Evolutionary conservation across 2,329 filamentous ascomycete species (phyloP), one percentile per base, ranked within the genome.

Genomic region (Verticillium alfalfae): DNA sequence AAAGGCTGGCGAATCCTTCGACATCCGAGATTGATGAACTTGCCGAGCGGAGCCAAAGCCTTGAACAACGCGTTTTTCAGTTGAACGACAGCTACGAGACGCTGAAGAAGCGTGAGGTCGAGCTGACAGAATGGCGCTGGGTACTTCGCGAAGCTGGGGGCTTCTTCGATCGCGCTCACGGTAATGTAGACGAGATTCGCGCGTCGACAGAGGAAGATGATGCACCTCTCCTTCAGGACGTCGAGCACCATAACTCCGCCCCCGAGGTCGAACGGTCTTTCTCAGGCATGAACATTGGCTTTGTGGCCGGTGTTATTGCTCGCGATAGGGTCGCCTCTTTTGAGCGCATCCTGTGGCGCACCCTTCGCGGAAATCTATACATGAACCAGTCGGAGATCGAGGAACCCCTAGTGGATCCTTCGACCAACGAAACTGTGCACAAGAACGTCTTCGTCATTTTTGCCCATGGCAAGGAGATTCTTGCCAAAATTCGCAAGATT

Each of bases 391-490:
- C 94, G 49, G 95, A 99, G 82, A 99, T 99, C 65, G 89, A 93
- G 8, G 94, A 99, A 75, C 88, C 92, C 41, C 89, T 99, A 68
- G 84, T 97, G 73, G 92, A 99, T 75, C 94, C 95, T 16, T 85
- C 90, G 72, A 97, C 87, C 79, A 97, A 98, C 74, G 94, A 98
- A 78, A 84, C 91, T 66, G 84, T 96, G 69, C 88, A 90, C 81
- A 99, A 99, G 87, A 99, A 97, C 70, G 95, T 99, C 61, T 99
- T 99, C 72, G 94, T 99, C 72, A 99, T 99, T 76, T 99, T 99
- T 70, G 95, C 95, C 13, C 95, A 99, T 72, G 95, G 95, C 73
- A 97, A 97, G 78, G 94, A 98, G 77, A 97, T 99, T 68, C 88
- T 99, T 70, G 91, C 93, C 72, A 99, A 99, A 87, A 98, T 99